Evolutionary conservation across 371 early-diverging fungal genomes (phyloP), one percentile per base, ranked within the genome.

Genomic region (Coemansia sp.): DNA sequence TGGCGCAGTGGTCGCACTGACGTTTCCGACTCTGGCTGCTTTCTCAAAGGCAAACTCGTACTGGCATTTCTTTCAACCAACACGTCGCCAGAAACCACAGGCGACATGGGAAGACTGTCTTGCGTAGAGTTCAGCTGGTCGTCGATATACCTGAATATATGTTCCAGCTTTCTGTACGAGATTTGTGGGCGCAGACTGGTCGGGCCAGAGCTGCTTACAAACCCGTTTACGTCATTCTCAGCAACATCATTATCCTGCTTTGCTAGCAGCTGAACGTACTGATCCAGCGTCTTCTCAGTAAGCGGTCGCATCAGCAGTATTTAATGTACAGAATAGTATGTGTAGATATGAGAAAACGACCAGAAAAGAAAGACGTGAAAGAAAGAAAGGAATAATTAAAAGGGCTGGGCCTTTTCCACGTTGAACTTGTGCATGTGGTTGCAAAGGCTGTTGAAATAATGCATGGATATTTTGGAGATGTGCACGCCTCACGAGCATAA

Each of bases 51-150:
- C 14, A 21, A 22, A 22, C 14, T n/a, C 7, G 16, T 24, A 40
- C 22, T 13, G 16, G 6, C 21, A 48, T 13, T 21, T 16, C n/a
- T 21, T 2, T 13, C 22, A 4, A 27, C 40, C 16, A 37, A 13
- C 31, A 6, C 1, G 14, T 10, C 51, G 34, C 37, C 31, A 16
- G 40, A 39, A 24, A 21, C 18, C n/a, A 21, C 34, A 4, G 51
- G 34, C 5, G 67, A 13, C 45, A 60, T 60, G 13, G 72, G 61
- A 31, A 64, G 54, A 31, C 42, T 64, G 16, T 72, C 73, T 55
- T 71, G 72, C 13, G 72, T 37, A 22, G 52, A 29, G 52, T 51
- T 64, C 16, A 47, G 55, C 45, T 71, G 76, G 61, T 66, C 59
- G 42, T 64, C 51, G 24, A 75, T 59, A 47, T 72, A 72, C 18